A percentile compares a stretch with the other conserved stretches of the same genome.
Evolutionary conservation across 441 rosid species (phyloP).

Genomic region (Pelargonium exstipulatum): DNA sequence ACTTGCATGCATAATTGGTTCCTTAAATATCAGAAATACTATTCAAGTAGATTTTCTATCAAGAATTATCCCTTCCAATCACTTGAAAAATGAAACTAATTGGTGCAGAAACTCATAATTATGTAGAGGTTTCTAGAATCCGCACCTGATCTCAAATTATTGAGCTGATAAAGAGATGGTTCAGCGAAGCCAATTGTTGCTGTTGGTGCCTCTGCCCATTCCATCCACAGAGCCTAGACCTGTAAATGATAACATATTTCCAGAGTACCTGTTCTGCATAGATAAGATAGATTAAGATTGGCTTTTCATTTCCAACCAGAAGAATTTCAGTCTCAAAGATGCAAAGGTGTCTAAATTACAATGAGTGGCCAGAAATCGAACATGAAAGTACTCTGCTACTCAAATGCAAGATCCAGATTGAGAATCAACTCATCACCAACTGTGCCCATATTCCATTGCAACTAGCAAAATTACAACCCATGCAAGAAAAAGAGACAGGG

Average conservation of each 20-base stretch:
- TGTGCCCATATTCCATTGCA: conserved; percentile 14
- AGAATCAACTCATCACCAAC: neutral
- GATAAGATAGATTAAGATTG: neutral
- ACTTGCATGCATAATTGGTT: conserved; percentile 1
- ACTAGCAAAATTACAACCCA: conserved; percentile 1
- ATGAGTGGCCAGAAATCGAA: neutral
- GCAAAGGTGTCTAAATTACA: neutral
- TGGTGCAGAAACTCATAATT: neutral
- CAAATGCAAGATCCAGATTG: neutral
- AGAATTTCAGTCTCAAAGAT: neutral
- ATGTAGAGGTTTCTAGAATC: neutral
- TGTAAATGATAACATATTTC: neutral
- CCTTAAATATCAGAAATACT: neutral
- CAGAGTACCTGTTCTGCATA: neutral
- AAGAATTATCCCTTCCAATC: neutral
- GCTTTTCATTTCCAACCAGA: conserved; percentile 1
- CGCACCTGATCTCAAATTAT: neutral
- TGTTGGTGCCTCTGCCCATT: neutral
- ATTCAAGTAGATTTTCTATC: neutral
- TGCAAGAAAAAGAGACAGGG: conserved; percentile 16
- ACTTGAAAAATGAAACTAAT: neutral
- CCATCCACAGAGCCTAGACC: neutral
- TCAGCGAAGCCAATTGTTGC: neutral
- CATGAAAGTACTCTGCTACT: neutral
- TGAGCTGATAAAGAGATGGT: neutral